Evolutionary conservation across 2,329 filamentous ascomycete species (phyloP), one percentile per base, ranked within the genome.

Genomic region (Aspergillus sp.): DNA sequence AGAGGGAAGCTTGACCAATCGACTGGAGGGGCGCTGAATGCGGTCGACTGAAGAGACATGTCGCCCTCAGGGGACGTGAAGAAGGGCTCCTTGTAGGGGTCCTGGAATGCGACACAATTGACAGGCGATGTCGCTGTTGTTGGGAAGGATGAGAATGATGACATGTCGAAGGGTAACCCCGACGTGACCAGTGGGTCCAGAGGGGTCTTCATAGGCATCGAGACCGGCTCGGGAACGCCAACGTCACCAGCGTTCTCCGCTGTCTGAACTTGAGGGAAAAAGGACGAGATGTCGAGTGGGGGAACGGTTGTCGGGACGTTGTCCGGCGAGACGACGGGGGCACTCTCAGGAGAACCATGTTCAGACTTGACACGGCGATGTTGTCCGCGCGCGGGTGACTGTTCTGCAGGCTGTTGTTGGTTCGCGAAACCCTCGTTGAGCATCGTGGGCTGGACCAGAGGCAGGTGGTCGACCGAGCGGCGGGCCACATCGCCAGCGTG

Each of bases 401-500:
- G 71, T 52, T 76, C 73, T 38, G 69, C 69, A 17, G 70, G 69
- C 64, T 49, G 69, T 49, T 67, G 32, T 36, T 36, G 64, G 39
- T 50, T 67, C 12, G 62, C 54, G 38, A 72, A 67, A 51, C 67
- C 58, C 56, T 74, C 73, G 54, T 73, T 75, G 38, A 72, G 58
- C 56, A 72, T 70, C 25, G 71, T 61, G 30, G 71, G 63, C 61
- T 72, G 70, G 41, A 71, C 67, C 63, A 80, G 69, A 4, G 81
- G 80, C 41, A 85, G 76, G 65, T 81, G 83, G 66, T 86, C 84
- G 38, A 81, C 77, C 28, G 83, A 85, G 30, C 81, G 80, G 57
- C 80, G 80, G 53, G 82, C 77, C 48, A 80, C 67, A 55, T 81
- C 78, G 38, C 74, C 72, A 54, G 74, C 75, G 61, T 83, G 78